Evolutionary conservation across 1,284 basidiomycete species (phyloP), one percentile per base, ranked within the genome.

Genomic region (Pholiota adiposa): DNA sequence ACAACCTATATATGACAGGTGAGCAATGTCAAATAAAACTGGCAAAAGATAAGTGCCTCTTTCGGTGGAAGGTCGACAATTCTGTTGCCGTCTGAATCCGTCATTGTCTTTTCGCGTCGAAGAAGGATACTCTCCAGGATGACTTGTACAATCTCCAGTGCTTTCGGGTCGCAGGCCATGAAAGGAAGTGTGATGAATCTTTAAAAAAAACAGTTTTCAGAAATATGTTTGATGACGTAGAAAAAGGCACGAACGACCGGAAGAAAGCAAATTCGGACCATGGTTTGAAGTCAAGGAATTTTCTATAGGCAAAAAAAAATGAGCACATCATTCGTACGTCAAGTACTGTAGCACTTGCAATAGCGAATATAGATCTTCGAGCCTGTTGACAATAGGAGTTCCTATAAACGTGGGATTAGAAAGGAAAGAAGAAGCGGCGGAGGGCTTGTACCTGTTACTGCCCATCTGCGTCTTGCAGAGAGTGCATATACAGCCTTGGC

Each of bases 21-120:
- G 9, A 14, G 43, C 16, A 40, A 23, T n/a, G 31, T 16, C 12
- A n/a, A n/a, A 55, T 38, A 21, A 3, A 31, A 60, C 36, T 25
- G 40, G 52, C 21, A 33, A 19, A 21, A 21, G 23, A 12, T 52
- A 38, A 74, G 48, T 58, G 92, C 86, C 73, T 91, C 89, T 77
- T 98, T 98, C 0, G 86, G 79, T 0, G 97, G 96, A 2, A 99
- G 78, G 58, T 94, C 87, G 1, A 98, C 94, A 46, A 99, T 98
- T 43, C 83, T 85, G 52, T 92, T 90, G 2, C 97, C 97, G 67
- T 96, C 87, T 46, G 80, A 83, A 75, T 97, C 97, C 48, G 86
- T 87, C 93, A 96, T 97, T 60, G 85, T 90, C 79, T 99, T 99
- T 74, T 98, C 96, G 62, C 97, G 84, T n/a, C 97, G 85, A 2